phyloP scores from a whole-genome alignment of 495 filamentous ascomycete species.

The Melanomma pulvis-pyrius region DNA sequence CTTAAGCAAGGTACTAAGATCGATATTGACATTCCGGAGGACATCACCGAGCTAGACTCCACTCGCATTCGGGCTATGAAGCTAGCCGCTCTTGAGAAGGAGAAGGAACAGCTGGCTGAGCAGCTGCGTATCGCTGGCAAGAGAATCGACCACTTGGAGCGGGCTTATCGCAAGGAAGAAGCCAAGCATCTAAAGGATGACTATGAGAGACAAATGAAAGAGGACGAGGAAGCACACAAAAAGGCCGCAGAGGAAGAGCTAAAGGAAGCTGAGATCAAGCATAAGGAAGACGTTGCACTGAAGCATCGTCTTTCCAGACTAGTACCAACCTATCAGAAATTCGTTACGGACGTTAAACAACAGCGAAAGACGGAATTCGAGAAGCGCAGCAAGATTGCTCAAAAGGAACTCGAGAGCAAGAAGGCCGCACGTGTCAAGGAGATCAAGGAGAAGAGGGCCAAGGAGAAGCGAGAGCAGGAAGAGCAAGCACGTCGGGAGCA shows the following conservation, averaged over 20 bases:
- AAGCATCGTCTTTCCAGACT: conserved; percentile 88
- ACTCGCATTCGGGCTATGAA: conserved; percentile 90
- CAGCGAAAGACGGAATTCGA: conserved; percentile 94
- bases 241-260: conserved; percentile 72
- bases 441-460: conserved; percentile 68
- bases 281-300: conserved; percentile 84
- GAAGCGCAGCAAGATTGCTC: conserved; percentile 82
- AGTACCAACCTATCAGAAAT: conserved; percentile 76
- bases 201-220: conserved; percentile 80
- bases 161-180: conserved; percentile 93
- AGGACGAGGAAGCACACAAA: conserved; percentile 80
- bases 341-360: conserved; percentile 76
- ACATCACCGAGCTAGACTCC: conserved; percentile 83
- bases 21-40: conserved; percentile 69
- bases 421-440: conserved; percentile 86
- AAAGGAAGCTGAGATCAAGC: conserved; percentile 79
- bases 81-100: conserved; percentile 91
- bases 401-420: conserved; percentile 85
- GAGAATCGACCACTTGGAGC: conserved; percentile 96
- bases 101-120: conserved; percentile 92
- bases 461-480: conserved; percentile 79
- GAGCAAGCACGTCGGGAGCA: conserved; percentile 70
- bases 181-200: conserved; percentile 86
- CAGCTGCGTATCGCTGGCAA: conserved; percentile 89
- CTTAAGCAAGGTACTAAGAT: conserved; percentile 80